Evolutionary conservation across 2,329 filamentous ascomycete genomes (phyloP).

Genomic region (Trichoderma sp.): DNA sequence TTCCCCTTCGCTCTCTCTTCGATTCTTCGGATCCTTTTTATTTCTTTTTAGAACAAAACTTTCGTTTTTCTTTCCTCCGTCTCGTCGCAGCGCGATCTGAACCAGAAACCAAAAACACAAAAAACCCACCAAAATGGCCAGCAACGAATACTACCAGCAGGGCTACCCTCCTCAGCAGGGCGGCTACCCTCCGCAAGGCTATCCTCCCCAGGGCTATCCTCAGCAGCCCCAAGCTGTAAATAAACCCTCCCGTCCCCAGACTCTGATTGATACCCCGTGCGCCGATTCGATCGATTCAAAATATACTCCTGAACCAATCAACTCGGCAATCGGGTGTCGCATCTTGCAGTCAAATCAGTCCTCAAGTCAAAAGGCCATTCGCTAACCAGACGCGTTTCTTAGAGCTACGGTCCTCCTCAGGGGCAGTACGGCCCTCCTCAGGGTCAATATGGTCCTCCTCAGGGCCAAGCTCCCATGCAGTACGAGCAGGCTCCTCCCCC

Average conservation of each 20-base stretch:
- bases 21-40: neutral
- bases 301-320: neutral
- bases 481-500: conserved; percentile 39
- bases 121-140: conserved; percentile 31
- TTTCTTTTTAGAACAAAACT: neutral
- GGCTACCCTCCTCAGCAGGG: conserved; percentile 24
- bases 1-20: neutral
- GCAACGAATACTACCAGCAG: conserved; percentile 41
- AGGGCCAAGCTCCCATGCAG: conserved; percentile 43
- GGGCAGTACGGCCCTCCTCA: conserved; percentile 35
- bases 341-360: neutral
- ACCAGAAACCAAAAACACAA: neutral
- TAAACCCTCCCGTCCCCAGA: neutral
- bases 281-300: neutral
- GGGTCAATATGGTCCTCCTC: conserved; percentile 32
- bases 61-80: neutral
- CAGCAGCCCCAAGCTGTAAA: conserved; percentile 42
- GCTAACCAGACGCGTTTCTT: conserved; percentile 8
- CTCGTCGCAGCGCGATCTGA: neutral
- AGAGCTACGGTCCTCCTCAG: conserved; percentile 34
- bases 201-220: conserved; percentile 33
- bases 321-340: conserved; percentile 2
- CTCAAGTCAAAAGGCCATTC: neutral
- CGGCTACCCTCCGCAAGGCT: conserved; percentile 41
- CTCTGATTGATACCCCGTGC: neutral